These are phyloP conservation scores for Talaromyces islandicus DNA, from an alignment of 2,329 filamentous ascomycete genomes.

Conservation along the genomic window DNA sequence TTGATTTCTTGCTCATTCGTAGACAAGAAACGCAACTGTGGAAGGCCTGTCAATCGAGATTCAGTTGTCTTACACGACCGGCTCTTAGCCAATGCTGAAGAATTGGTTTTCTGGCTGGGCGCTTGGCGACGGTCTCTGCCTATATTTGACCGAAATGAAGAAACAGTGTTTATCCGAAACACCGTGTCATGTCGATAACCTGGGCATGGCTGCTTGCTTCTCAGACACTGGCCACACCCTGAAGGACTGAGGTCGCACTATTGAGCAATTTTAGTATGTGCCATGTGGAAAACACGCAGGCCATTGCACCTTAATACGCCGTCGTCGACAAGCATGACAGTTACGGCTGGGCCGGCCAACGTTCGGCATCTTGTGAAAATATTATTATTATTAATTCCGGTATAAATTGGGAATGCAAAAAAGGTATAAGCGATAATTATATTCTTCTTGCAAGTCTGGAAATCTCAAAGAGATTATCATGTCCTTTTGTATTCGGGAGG, in stretches of 20 bases:
- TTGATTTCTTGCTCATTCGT: not conserved
- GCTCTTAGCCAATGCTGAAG: not conserved
- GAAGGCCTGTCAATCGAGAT: not conserved
- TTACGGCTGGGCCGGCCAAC: not conserved
- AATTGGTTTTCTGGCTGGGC: not conserved
- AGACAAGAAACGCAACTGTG: not conserved
- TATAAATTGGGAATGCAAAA: too few relatives aligned
- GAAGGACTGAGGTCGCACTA: not conserved
- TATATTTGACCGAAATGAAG: not conserved
- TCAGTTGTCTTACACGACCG: not conserved
- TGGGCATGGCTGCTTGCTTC: not conserved
- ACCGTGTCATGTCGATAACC: not conserved
- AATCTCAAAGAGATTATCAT: too few relatives aligned
- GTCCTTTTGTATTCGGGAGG: too few relatives aligned
- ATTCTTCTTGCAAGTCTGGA: too few relatives aligned
- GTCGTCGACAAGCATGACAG: not conserved
- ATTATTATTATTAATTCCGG: too few relatives aligned
- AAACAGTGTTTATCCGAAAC: not conserved
- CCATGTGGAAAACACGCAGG: not conserved
- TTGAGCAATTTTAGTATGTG: too few relatives aligned
- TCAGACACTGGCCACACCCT: not conserved
- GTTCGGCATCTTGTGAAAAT: not conserved
- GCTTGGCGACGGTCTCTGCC: not conserved
- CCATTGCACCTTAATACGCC: slow-evolving; percentile 2
- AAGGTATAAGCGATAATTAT: too few relatives aligned